A percentile compares a stretch with the other conserved stretches of the same genome.
These are phyloP conservation scores for Xylaria longipes DNA, from an alignment of 495 filamentous ascomycete genomes.

Conservation along the genomic window DNA sequence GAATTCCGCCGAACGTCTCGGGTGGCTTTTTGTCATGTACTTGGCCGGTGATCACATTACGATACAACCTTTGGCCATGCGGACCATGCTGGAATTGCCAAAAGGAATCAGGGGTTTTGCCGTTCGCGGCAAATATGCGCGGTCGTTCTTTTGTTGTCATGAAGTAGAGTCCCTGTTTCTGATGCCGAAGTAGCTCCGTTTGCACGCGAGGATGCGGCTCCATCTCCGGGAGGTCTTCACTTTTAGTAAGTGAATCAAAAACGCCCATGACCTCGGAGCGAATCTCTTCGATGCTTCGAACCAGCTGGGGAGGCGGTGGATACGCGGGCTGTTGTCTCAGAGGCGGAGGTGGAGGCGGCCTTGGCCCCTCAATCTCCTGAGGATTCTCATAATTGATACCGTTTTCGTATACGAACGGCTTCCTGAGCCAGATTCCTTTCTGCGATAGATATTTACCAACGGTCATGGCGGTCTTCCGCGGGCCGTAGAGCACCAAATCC, in stretches of 20 bases:
- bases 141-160: slow-evolving; percentile 81
- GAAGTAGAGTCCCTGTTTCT: slow-evolving; percentile 90
- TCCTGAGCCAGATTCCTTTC: slow-evolving; percentile 68
- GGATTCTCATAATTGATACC: slow-evolving; percentile 75
- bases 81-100: slow-evolving; percentile 65
- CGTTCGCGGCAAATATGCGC: slow-evolving; percentile 40
- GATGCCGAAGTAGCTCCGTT: slow-evolving; percentile 81
- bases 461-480: slow-evolving; percentile 63
- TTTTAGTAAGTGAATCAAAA: slow-evolving; percentile 79
- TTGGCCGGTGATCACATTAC: slow-evolving; percentile 83
- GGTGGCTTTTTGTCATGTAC: slow-evolving; percentile 67
- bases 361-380: slow-evolving; percentile 50
- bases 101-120: slow-evolving; percentile 68
- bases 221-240: slow-evolving; percentile 77
- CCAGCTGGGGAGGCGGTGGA: slow-evolving; percentile 40
- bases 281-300: slow-evolving; percentile 81
- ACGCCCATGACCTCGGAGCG: slow-evolving; percentile 82
- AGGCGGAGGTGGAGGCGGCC: slow-evolving; percentile 41
- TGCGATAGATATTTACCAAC: slow-evolving; percentile 72
- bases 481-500: slow-evolving; percentile 80
- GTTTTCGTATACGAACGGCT: slow-evolving; percentile 66
- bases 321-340: slow-evolving; percentile 26
- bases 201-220: slow-evolving; percentile 65
- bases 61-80: slow-evolving; percentile 66
- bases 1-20: slow-evolving; percentile 80